phyloP scores from a whole-genome alignment of 306 rosid genomes.

The Sphenostylis stenocarpa region DNA sequence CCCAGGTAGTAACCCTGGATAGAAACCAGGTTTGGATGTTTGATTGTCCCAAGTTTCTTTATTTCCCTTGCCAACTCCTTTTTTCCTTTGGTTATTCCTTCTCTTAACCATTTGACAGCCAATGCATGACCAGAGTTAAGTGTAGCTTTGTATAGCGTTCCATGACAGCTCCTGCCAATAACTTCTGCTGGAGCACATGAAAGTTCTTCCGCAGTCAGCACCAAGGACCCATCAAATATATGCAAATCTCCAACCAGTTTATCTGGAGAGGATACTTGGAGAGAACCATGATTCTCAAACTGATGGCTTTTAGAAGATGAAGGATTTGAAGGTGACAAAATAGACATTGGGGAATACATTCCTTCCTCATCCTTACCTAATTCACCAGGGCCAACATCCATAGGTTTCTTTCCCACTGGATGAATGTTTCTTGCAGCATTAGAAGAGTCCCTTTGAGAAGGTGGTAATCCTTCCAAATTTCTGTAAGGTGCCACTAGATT shows the following conservation, averaged over 20 bases:
- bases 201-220: slow-evolving; percentile 73
- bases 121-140: slow-evolving; percentile 64
- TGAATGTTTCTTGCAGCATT: slow-evolving; percentile 30
- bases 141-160: slow-evolving; percentile 71
- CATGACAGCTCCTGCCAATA: slow-evolving; percentile 80
- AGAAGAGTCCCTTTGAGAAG: slow-evolving; percentile 32
- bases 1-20: slow-evolving; percentile 76
- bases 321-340: slow-evolving; percentile 57
- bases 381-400: slow-evolving; percentile 36
- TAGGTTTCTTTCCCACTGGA: slow-evolving; percentile 38
- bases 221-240: slow-evolving; percentile 64
- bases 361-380: slow-evolving; percentile 45
- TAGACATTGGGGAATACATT: slow-evolving; percentile 52
- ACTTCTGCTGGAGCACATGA: slow-evolving; percentile 73
- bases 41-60: slow-evolving; percentile 75
- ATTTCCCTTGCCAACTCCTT: slow-evolving; percentile 78
- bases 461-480: slow-evolving; percentile 44
- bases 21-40: slow-evolving; percentile 72
- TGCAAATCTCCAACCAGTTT: slow-evolving; percentile 66
- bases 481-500: slow-evolving; percentile 36
- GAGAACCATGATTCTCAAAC: slow-evolving; percentile 45
- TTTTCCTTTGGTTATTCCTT: slow-evolving; percentile 78
- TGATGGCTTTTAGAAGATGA: slow-evolving; percentile 59
- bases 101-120: slow-evolving; percentile 76
- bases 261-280: slow-evolving; percentile 55